Base-by-base conservation (phyloP, 306 rosid species). In the Mucuna pruriens region DNA sequence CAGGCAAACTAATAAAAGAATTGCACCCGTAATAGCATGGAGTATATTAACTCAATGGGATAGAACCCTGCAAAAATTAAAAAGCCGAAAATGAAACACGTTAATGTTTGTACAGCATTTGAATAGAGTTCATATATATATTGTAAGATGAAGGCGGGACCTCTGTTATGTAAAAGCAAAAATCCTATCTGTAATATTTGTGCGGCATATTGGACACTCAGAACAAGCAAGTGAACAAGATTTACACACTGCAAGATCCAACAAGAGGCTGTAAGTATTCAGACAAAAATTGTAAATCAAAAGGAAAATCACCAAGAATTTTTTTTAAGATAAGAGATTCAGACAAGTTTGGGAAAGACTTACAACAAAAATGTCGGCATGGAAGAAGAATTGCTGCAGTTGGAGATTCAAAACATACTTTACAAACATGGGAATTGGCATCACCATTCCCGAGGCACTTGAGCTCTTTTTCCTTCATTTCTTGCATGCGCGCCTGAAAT, bases 321-420 rank as follows among this genome's bases (percentile, higher is more conserved):
- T 7, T 0, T 7, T 2, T 52, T 40, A 51, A 51, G 20, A 9
- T 10, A 79, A 66, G 36, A 64, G 69, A 52, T 67, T 19, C 26
- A 45, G 31, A 51, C n/a, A 19, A 44, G 20, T 54, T 70, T 9
- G 3, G 51, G 78, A 19, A 57, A 65, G 67, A 83, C 99, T 91
- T 89, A 95, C 99, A 85, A 84, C 98, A 93, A 92, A 95, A 95
- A 88, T 95, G 99, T 38, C 99, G 92, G 85, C 99, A 95, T 36
- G 99, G 99, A 68, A 95, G 92, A 77, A 95, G 97, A 85, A 95
- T 93, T 74, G 98, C 99, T 42, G 98, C 97, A 8, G 99, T 95
- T 15, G 97, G 97, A 77, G 93, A 85, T 84, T 93, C 99, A 75
- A 91, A 95, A 84, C 99, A 95, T 80, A 95, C 98, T 95, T 95